Base-by-base conservation (phyloP, 2,329 filamentous ascomycete species). In the Mycosphaerella sp. region DNA sequence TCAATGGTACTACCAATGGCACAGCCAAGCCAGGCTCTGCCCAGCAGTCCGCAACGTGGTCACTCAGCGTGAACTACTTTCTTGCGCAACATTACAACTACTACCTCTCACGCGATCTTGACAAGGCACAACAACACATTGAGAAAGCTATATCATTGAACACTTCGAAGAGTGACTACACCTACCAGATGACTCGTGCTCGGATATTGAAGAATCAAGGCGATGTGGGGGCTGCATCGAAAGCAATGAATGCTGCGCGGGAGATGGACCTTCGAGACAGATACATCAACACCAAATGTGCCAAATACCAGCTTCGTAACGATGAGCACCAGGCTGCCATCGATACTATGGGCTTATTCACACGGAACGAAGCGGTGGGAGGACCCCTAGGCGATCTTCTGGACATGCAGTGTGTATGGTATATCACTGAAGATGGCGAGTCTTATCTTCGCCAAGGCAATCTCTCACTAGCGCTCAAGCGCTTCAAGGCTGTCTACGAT, bases 361-460 rank as follows among this genome's bases (percentile, higher is more conserved):
- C 95, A 0, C 81, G 92, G 51, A 91, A 91, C 49, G 93, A 98
- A 67, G 87, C 89, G 3, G 80, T 86, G 10, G 90, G 89, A 5
- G 93, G 93, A 1, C 88, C 95, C 4, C 76, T 98, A 40, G 87
- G 86, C 45, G 93, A 98, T 71, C 81, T 98, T 36, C 80, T 95
- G 61, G 93, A 98, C 65, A 98, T 98, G 93, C 93, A 98, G 73
- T 96, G 91, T 69, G 83, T 97, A 63, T 98, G 93, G 95, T 98
- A 85, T 70, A 75, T 98, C 66, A 93, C 89, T 4, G 93, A 98
- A 73, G 95, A 98, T 68, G 93, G 89, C 52, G 88, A 96, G 73
- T 84, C 92, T 2, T 90, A 91, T 70, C 78, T 87, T 54, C 85
- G 93, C 48, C 86, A 90, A 69, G 84, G 85, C 60, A 90, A 95